Evolutionary conservation across 345 rosid species (phyloP), one percentile per base, ranked within the genome.

Genomic region (Hibiscus tridactylites): DNA sequence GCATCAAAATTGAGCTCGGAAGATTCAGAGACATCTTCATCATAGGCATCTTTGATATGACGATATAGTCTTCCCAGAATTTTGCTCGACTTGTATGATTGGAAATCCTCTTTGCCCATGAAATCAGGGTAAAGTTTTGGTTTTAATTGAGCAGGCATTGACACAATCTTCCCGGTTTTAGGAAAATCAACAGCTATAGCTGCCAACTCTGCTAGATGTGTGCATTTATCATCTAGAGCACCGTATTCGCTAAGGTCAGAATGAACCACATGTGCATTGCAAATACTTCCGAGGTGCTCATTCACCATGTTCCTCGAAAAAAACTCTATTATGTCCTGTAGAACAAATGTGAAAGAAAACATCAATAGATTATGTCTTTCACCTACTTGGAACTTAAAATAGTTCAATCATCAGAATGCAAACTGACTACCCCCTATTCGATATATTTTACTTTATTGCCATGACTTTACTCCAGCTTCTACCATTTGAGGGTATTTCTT

Each of bases 101-200:
- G 96, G 68, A 72, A 69, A 1, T 82, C 89, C 65, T 85, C 91
- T 78, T 94, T 91, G 1, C 93, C 96, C 97, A 91, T 90, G 79
- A 88, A 94, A 77, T 94, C 97, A 2, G 96, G 98, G 74, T 94
- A 94, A 59, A 77, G 66, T 68, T 90, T 84, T 4, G 97, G 98
- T 78, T 83, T 91, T 68, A 91, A 68, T 56, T 81, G 56, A 33
- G 64, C 26, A 19, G 96, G 98, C 95, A 94, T 82, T 6, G 78
- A 31, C 33, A 90, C 97, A 1, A 88, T 37, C 78, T 80, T 90
- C 77, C 98, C 97, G 4, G 97, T 91, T 83, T 91, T 94, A 13
- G 97, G 96, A 75, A 88, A 88, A 81, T 94, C 97, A 73, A 94
- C 97, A 61, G 97, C 93, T 19, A 86, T 88, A 70, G 98, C 97